Evolutionary conservation across 2,329 filamentous ascomycete species (phyloP), one percentile per base, ranked within the genome.

Genomic region (Onygenales sp.): DNA sequence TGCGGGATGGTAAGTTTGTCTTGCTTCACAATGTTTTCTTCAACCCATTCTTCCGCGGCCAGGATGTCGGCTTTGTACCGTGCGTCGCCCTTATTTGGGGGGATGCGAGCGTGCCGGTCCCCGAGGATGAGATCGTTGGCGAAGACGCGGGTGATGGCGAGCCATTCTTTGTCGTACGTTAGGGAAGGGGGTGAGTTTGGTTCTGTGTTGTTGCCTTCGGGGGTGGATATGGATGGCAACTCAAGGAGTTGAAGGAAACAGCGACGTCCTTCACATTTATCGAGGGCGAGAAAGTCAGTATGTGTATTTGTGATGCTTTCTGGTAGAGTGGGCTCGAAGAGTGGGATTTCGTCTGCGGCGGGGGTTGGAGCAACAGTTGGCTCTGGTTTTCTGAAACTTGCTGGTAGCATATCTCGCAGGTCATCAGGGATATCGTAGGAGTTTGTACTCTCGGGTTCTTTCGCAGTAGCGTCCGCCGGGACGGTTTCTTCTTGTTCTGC

Each of bases 111-210:
- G 7, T 71, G 65, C 5, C 75, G 75, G 58, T 85, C 76, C 44
- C 88, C 87, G 39, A 92, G 73, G 1, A 73, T 69, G 2, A 93
- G 75, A 42, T 82, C 77, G 2, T 75, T 62, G 42, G 87, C 82
- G 64, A 97, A 94, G 7, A 84, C 85, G 43, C 92, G 86, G 10
- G 85, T 91, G 58, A 98, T 96, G 43, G 93, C 87, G 7, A 98
- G 83, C 92, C 92, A 98, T 72, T 98, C 93, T 9, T 85, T 82
- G 68, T 98, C 93, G 66, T 98, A 97, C 47, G 83, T 75, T 0
- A 96, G 76, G 17, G 17, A 17, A 17, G 17, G 9, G 73, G 75
- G 60, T 82, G 79, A 1, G 83, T 82, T 2, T 74, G 69, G 13
- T 72, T 33, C 4, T 33, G 33, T 27, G 13, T 7, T 56, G 48